phyloP scores from a whole-genome alignment of 139 green algal species.

The Zygnema circumcarinatum region DNA sequence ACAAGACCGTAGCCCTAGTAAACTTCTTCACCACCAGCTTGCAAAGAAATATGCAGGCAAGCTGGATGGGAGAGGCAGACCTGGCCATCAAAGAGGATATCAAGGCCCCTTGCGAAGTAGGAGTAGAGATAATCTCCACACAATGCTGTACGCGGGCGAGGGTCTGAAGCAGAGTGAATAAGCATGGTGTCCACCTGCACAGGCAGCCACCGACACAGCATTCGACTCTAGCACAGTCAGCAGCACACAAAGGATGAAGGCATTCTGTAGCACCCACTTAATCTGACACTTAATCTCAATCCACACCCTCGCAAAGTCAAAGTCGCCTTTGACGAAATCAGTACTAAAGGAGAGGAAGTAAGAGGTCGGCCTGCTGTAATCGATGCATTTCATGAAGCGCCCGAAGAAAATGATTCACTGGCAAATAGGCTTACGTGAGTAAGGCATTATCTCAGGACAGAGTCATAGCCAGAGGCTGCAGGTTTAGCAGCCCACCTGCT shows the following conservation, averaged over 20 bases:
- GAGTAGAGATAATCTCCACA: constrained; percentile 66
- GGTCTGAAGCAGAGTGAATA: constrained; percentile 31
- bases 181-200: constrained; percentile 51
- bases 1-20: background rate
- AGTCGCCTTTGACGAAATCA: background rate
- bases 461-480: background rate
- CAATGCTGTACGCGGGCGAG: background rate
- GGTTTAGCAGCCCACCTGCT: constrained; percentile 46
- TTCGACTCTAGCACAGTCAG: no score
- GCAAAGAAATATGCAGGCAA: background rate
- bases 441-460: background rate
- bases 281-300: background rate
- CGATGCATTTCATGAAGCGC: background rate
- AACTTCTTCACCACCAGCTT: background rate
- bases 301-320: background rate
- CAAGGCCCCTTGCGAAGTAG: constrained; percentile 65
- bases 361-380: background rate
- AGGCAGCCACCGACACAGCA: no score
- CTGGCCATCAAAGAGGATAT: constrained; percentile 62
- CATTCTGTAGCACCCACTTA: background rate
- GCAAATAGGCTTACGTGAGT: background rate
- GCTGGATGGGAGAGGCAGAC: background rate
- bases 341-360: constrained; percentile 13
- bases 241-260: no score
- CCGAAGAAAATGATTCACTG: background rate